Evolutionary conservation across 148 eudicot genomes (phyloP).

Genomic region (Fallopia convolvulus): DNA sequence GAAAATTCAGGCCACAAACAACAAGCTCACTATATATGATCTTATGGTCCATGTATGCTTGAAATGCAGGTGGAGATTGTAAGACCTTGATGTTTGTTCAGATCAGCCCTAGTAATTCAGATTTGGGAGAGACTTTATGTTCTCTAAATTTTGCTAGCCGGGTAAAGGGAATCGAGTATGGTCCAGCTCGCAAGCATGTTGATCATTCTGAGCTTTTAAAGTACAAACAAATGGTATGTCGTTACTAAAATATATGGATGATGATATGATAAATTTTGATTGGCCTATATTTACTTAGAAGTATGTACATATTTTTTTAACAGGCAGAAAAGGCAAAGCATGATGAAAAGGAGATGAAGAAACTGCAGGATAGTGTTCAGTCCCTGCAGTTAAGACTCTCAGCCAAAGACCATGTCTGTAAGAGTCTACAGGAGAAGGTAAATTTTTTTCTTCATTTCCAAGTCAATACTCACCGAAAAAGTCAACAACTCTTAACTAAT

Average conservation of each 20-base stretch:
- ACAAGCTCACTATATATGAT: not conserved
- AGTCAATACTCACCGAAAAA: not conserved
- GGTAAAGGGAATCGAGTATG: conserved; percentile 86
- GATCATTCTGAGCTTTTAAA: conserved; percentile 70
- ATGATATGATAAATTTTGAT: not conserved
- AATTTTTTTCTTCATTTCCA: not conserved
- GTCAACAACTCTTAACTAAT: not conserved
- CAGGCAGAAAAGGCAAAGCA: conserved; percentile 86
- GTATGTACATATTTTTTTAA: not conserved
- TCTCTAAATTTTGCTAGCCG: conserved; percentile 95
- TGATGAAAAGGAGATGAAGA: conserved; percentile 83
- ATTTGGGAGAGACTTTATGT: conserved; percentile 85
- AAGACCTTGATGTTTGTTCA: conserved; percentile 96
- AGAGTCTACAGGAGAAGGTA: conserved; percentile 88
- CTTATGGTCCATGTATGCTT: not conserved
- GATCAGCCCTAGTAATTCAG: conserved; percentile 68
- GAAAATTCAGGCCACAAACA: not conserved
- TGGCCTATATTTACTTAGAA: not conserved
- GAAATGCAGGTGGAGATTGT: conserved; percentile 87
- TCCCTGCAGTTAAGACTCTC: conserved; percentile 71
- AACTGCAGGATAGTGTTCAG: conserved; percentile 72
- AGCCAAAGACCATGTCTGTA: conserved; percentile 62
- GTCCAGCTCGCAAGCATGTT: conserved; percentile 82
- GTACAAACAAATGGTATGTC: conserved; percentile 82
- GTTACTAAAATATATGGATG: not conserved